A percentile compares a stretch with the other conserved stretches of the same genome.
Evolutionary conservation across 805 yeast genomes (phyloP).

Genomic region (Schwanniomyces occidentalis): DNA sequence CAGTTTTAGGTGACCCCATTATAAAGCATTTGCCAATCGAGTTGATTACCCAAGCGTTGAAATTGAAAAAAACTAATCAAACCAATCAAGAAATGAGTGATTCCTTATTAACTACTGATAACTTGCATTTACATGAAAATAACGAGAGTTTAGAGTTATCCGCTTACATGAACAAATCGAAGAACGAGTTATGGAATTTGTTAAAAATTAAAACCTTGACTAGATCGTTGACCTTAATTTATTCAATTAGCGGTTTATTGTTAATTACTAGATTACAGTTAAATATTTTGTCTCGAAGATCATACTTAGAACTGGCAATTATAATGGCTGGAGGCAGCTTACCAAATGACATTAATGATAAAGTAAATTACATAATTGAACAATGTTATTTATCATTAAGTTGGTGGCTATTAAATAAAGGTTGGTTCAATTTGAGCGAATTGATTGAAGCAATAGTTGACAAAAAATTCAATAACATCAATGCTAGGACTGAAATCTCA

Average conservation of each 20-base stretch:
- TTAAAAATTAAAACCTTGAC: conserved; percentile 74
- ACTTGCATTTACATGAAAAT: conserved; percentile 34
- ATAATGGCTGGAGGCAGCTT: conserved; percentile 57
- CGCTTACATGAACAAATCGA: conserved; percentile 29
- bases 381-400: conserved; percentile 83
- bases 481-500: conserved; percentile 72
- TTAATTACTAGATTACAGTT: conserved; percentile 81
- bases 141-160: conserved; percentile 21
- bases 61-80: conserved; percentile 50
- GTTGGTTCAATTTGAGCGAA: conserved; percentile 63
- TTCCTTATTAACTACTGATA: conserved; percentile 44
- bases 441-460: conserved; percentile 58
- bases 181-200: conserved; percentile 74
- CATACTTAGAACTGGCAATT: conserved; percentile 78
- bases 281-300: conserved; percentile 83
- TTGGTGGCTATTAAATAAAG: conserved; percentile 93
- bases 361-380: conserved; percentile 57
- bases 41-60: conserved; percentile 65
- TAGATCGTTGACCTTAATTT: conserved; percentile 68
- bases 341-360: conserved; percentile 14
- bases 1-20: conserved; percentile 69
- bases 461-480: conserved; percentile 58
- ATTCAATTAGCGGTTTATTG: conserved; percentile 67
- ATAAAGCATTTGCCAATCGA: conserved; percentile 68
- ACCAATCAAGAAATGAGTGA: conserved; percentile 35